Evolutionary conservation across 805 yeast genomes (phyloP), one percentile per base, ranked within the genome.

Genomic region (Cyberlindnera lachancei): DNA sequence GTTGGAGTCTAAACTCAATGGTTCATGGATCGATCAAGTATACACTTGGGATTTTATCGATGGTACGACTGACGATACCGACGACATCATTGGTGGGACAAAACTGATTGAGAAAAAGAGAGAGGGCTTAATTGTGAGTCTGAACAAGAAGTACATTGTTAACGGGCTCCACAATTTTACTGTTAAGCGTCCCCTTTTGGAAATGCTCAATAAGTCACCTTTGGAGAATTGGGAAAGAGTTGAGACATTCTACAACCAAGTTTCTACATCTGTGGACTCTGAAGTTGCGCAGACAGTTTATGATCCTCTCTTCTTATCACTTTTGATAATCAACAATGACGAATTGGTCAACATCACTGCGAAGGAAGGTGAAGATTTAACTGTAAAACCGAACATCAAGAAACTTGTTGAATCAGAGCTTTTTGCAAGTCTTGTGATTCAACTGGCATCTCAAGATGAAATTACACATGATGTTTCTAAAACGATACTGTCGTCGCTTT

Each of bases 271-370:
- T 20, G 36, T 42, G 14, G 36, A 45, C 12, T 47, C 53, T 22
- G 34, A 59, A 27, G 40, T 42, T 7, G 39, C 53, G 2, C 14
- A 35, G 13, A 51, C 62, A 0, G 41, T 59, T 6, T 83, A 87
- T 53, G 90, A 85, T 49, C 68, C 76, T n/a, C 76, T 79, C 47
- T 84, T 87, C 46, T 45, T 87, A 23, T 52, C 84, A 38, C 59
- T 80, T 34, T 49, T 78, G 38, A 55, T 79, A 5, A 51, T 80
- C 23, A 79, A 77, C 50, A 81, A 76, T 44, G 77, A 73, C 5
- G 88, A 81, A 39, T 58, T 82, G 20, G 66, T 81, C 25, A 45
- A 48, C 4, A 52, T 52, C 8, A 58, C 55, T 5, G 60, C 53
- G 5, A 56, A 50, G 43, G 46, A 45, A n/a, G 34, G 42, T 4